Conservation (phyloP, 768 basidiomycete genomes). For the Serpula lacrymans region DNA sequence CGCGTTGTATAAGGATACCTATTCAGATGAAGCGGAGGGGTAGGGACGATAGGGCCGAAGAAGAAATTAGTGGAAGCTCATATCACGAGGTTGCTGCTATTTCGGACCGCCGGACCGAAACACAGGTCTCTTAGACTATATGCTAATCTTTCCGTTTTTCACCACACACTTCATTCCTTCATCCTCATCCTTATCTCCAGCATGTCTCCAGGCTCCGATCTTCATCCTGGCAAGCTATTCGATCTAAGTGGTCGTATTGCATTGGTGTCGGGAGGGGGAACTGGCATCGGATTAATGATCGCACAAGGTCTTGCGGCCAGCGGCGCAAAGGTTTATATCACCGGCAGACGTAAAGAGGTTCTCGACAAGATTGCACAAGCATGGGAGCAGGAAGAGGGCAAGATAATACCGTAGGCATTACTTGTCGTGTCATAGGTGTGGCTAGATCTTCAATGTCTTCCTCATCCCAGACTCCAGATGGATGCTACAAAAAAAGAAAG, state of each 20-base stretch:
- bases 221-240: conserved; percentile 32
- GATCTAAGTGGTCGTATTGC: conserved; percentile 57
- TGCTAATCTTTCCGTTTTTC: too few species aligned
- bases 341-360: conserved; percentile 63
- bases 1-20: neutral
- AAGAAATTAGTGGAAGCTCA: neutral
- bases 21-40: neutral
- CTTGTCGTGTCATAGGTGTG: neutral
- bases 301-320: conserved; percentile 69
- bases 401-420: conserved; percentile 54
- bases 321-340: conserved; percentile 81
- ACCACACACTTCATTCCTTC: neutral
- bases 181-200: neutral
- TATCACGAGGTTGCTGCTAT: neutral
- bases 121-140: too few species aligned
- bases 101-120: neutral
- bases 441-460: conserved; percentile 1
- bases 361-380: conserved; percentile 53
- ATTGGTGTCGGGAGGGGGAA: conserved; percentile 47
- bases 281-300: conserved; percentile 62
- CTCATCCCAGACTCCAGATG: conserved; percentile 50
- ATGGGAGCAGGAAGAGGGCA: conserved; percentile 43
- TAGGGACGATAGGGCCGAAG: neutral
- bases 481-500: conserved; percentile 71
- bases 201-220: conserved; percentile 21